Conservation (phyloP, 2,329 filamentous ascomycete genomes). For the Aspergillus felis region DNA sequence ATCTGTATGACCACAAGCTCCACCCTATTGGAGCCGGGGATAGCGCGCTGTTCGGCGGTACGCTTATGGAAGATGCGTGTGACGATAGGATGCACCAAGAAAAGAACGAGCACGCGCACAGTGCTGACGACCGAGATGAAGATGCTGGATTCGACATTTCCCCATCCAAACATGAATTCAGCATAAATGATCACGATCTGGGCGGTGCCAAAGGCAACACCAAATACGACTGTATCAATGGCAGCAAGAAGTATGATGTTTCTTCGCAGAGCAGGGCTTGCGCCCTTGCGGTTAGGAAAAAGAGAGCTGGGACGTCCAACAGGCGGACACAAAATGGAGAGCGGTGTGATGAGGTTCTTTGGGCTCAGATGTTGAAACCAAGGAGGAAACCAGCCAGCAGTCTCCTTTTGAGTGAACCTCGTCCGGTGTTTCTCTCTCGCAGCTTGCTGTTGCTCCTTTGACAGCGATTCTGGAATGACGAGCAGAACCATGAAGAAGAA, state of each 20-base stretch:
- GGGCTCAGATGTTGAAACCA: slow-evolving; percentile 33
- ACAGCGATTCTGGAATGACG: slow-evolving; percentile 79
- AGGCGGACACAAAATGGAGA: slow-evolving; percentile 72
- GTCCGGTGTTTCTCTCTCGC: slow-evolving; percentile 65
- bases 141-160: slow-evolving; percentile 70
- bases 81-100: slow-evolving; percentile 70
- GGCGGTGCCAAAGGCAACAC: slow-evolving; percentile 74
- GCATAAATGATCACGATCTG: slow-evolving; percentile 82
- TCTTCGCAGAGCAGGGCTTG: slow-evolving; percentile 59
- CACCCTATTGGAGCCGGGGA: slow-evolving; percentile 68
- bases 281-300: slow-evolving; percentile 52
- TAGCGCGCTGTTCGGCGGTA: slow-evolving; percentile 39
- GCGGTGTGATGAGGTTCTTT: slow-evolving; percentile 68
- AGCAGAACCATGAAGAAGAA: slow-evolving; percentile 72
- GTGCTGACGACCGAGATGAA: slow-evolving; percentile 79
- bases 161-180: slow-evolving; percentile 77
- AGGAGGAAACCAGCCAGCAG: slow-evolving; percentile 28
- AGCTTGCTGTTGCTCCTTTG: slow-evolving; percentile 63
- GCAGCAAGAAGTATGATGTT: slow-evolving; percentile 80
- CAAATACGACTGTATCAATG: slow-evolving; percentile 78
- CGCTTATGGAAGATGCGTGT: slow-evolving; percentile 67
- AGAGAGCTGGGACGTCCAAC: slow-evolving; percentile 24
- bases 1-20: slow-evolving; percentile 74
- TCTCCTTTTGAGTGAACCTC: slow-evolving; percentile 34
- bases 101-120: slow-evolving; percentile 69